Base-by-base conservation (phyloP, 2,329 filamentous ascomycete species). In the Huntiella decipiens region DNA sequence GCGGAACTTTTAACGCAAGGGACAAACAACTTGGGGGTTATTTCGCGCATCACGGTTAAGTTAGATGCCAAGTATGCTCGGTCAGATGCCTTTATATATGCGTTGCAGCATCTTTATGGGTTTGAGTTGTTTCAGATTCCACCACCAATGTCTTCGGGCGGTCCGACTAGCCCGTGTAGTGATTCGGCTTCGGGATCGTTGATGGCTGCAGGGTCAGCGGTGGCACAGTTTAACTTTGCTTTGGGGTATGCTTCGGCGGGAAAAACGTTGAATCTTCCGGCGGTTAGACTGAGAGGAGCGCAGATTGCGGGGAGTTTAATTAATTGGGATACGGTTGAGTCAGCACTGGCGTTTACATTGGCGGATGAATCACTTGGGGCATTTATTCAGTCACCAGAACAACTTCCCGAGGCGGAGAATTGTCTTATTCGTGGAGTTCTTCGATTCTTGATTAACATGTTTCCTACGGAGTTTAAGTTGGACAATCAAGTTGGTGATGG, bases 181-280 rank as follows among this genome's bases (percentile, higher is more conserved):
- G 56, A 57, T 0, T 59, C 64, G 45, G 60, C 65, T 16, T 58
- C 62, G 43, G 19, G 17, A 7, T 31, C 22, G 7, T 12, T 41
- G 19, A 31, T 31, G 10, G 39, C 22, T 6, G 31, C 22, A n/a
- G 8, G 22, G 10, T 41, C 39, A 15, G 52, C 59, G 38, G 53
- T 55, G 16, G 66, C 69, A 5, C 65, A 64, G 15, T 66, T 74
- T 48, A 61, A 67, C 31, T 71, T 73, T 51, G 70, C 69, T n/a
- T 59, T 83, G 15, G 73, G 74, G 17, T 80, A 81, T 54, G 70
- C 76, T 39, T 74, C 77, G 19, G 71, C 75, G 4, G 79, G 77
- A 0, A 64, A 71, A 43, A 61, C 74, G 35, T 62, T 83, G 12
- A 63, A 65, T 36, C 68, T 78, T 55, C 63, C 62, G 2, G 65